These are phyloP conservation scores for Suillus occidentalis DNA, from an alignment of 768 basidiomycete genomes.

Conservation along the genomic window DNA sequence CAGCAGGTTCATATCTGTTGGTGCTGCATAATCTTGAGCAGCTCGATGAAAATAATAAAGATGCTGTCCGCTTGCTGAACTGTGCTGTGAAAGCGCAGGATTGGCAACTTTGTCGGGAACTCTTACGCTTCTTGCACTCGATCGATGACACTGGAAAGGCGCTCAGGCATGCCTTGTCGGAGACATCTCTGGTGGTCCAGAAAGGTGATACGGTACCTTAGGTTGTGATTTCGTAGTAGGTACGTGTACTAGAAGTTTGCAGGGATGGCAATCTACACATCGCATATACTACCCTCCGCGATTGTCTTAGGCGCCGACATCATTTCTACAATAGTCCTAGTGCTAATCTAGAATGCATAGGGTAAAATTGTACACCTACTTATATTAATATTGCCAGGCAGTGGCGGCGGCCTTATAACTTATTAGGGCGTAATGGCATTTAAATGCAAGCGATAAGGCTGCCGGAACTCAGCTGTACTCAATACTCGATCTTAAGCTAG, in stretches of 20 bases:
- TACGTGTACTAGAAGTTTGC: not conserved
- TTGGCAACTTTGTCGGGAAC: constrained; percentile 89
- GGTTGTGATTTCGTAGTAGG: not conserved
- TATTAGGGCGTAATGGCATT: not conserved
- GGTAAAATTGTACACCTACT: not conserved
- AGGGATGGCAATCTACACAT: not conserved
- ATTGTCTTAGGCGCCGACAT: not conserved
- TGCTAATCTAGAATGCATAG: not conserved
- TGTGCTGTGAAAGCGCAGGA: constrained; percentile 77
- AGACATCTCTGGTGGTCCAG: constrained; percentile 40
- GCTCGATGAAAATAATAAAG: constrained; percentile 70
- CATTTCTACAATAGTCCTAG: not conserved
- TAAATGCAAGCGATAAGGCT: not conserved
- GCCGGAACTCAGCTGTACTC: not conserved
- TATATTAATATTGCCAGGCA: too few relatives aligned
- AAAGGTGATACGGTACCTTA: not conserved
- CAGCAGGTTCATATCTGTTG: constrained; percentile 89
- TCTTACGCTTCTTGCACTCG: constrained; percentile 89
- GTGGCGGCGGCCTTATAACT: too few relatives aligned
- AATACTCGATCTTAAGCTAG: not conserved
- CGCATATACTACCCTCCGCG: too few relatives aligned
- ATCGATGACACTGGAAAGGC: constrained; percentile 85
- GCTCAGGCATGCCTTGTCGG: constrained; percentile 58
- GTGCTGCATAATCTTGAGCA: constrained; percentile 94
- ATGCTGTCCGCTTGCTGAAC: constrained; percentile 78